These are phyloP conservation scores for Scheffersomyces illinoinensis DNA, from an alignment of 1,139 yeast genomes.

Conservation along the genomic window DNA sequence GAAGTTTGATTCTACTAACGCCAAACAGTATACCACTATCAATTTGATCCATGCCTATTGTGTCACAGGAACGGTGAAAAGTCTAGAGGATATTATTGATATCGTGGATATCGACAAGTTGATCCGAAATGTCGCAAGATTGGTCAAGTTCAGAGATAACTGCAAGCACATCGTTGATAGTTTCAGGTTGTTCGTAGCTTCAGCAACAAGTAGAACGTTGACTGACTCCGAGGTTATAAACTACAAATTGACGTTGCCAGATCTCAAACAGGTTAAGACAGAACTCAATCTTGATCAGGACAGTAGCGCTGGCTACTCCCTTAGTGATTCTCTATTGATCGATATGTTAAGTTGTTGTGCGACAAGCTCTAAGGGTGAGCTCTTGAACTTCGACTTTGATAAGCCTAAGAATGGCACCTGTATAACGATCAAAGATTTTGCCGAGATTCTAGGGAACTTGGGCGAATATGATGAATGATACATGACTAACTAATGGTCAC, in stretches of 20 bases:
- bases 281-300: conserved; percentile 30
- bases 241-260: conserved; percentile 31
- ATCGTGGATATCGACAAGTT: conserved; percentile 46
- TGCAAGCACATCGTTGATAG: conserved; percentile 28
- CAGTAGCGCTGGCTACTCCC: conserved; percentile 13
- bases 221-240: conserved; percentile 7
- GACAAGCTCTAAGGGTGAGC: conserved; percentile 28
- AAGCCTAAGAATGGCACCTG: conserved; percentile 28
- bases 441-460: conserved; percentile 41
- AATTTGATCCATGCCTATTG: conserved; percentile 34
- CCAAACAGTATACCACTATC: conserved; percentile 26
- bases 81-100: conserved; percentile 31
- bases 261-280: conserved; percentile 32
- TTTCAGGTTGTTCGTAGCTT: conserved; percentile 37
- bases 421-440: conserved; percentile 43
- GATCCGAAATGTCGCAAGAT: conserved; percentile 24
- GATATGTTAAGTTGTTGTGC: conserved; percentile 46
- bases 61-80: conserved; percentile 20
- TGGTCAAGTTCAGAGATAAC: conserved; percentile 37
- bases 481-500: not conserved
- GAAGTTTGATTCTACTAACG: conserved; percentile 10
- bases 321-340: conserved; percentile 38
- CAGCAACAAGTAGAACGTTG: conserved; percentile 12
- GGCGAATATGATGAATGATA: conserved; percentile 33
- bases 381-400: conserved; percentile 31